Conservation (phyloP, 352 stramenopile species). For the Pythium oligandrum region DNA sequence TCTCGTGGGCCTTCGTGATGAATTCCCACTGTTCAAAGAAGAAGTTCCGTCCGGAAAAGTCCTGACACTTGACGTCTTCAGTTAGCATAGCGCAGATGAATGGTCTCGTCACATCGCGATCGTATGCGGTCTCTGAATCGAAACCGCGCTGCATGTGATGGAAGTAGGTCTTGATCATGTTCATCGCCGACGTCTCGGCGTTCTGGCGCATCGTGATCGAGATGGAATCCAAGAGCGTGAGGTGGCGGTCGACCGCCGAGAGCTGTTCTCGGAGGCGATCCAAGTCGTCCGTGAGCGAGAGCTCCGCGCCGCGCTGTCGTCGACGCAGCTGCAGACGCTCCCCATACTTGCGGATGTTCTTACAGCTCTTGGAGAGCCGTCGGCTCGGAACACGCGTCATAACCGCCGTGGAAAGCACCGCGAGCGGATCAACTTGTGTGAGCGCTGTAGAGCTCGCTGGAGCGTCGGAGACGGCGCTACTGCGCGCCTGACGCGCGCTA, state of each 20-base stretch:
- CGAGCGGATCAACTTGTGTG: too few species aligned
- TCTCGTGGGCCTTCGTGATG: constrained; percentile 25
- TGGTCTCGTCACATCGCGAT: constrained; percentile 3
- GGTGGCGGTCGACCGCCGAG: constrained; percentile 13
- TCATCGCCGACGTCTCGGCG: constrained; percentile 19
- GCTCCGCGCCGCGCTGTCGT: constrained; percentile 3
- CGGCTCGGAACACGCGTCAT: neutral
- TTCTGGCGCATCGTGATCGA: constrained; percentile 21
- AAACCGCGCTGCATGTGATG: constrained; percentile 24
- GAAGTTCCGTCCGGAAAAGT: constrained; percentile 25
- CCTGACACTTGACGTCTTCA: constrained; percentile 25
- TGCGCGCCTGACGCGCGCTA: neutral
- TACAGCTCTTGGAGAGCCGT: constrained; percentile 20
- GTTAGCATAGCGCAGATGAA: constrained; percentile 24
- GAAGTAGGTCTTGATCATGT: constrained; percentile 33
- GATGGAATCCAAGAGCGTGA: constrained; percentile 22
- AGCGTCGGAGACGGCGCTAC: neutral
- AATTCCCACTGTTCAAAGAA: constrained; percentile 47
- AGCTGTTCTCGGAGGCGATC: constrained; percentile 14
- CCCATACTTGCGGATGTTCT: constrained; percentile 10
- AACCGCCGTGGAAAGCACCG: neutral
- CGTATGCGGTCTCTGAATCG: constrained; percentile 2
- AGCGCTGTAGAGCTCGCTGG: neutral
- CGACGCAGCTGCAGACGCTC: constrained; percentile 7
- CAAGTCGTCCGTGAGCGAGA: constrained; percentile 6